These are phyloP conservation scores for Pterocarpus macrocarpus DNA, from an alignment of 306 rosid genomes.

Conservation along the genomic window DNA sequence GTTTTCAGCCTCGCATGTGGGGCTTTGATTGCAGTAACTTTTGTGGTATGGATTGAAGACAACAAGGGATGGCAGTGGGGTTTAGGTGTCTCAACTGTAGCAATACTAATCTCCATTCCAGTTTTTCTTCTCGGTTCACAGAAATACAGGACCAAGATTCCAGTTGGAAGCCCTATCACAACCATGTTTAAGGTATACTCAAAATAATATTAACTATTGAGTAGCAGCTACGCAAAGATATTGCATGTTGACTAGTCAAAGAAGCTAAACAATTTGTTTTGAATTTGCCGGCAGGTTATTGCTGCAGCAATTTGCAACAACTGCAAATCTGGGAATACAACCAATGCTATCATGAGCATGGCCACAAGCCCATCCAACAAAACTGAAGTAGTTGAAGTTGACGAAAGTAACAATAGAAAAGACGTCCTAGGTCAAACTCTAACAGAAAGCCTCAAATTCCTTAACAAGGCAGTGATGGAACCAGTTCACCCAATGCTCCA, in stretches of 20 bases:
- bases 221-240: not conserved
- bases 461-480: slow-evolving; percentile 59
- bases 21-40: slow-evolving; percentile 77
- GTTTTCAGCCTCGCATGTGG: slow-evolving; percentile 82
- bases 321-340: slow-evolving; percentile 47
- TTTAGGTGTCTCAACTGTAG: slow-evolving; percentile 69
- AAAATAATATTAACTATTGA: not conserved
- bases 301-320: slow-evolving; percentile 67
- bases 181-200: slow-evolving; percentile 68
- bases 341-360: slow-evolving; percentile 56
- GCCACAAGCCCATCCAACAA: slow-evolving; percentile 49
- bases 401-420: slow-evolving; percentile 37
- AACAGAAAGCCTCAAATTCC: slow-evolving; percentile 63
- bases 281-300: slow-evolving; percentile 64
- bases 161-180: slow-evolving; percentile 78
- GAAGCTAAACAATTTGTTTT: slow-evolving; percentile 15
- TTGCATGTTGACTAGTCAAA: slow-evolving; percentile 8
- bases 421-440: slow-evolving; percentile 37
- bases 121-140: slow-evolving; percentile 77
- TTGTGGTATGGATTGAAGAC: slow-evolving; percentile 91
- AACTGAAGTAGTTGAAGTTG: slow-evolving; percentile 41
- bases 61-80: slow-evolving; percentile 94
- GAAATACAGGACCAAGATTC: slow-evolving; percentile 70
- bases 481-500: slow-evolving; percentile 59
- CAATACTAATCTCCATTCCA: slow-evolving; percentile 74